Evolutionary conservation across 345 rosid genomes (phyloP), one percentile per base, ranked within the genome.

Genomic region (Acer negundo): DNA sequence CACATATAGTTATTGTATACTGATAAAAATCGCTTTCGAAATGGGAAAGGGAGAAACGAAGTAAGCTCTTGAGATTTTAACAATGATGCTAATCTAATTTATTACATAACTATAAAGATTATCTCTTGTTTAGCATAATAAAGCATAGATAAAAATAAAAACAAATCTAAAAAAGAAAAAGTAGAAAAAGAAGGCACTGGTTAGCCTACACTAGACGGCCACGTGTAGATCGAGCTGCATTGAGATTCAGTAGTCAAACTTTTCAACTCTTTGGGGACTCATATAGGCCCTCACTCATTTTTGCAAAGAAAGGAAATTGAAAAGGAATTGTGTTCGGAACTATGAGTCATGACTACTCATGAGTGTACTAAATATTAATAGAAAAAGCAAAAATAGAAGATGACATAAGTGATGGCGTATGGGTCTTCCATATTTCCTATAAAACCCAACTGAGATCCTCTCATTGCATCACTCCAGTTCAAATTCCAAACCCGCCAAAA

Each of bases 11-110:
- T 49, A 49, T 49, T 49, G 16, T 2, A 11, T 49, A 3, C 4
- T 13, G 55, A 3, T 49, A 53, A 15, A 16, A 16, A 16, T 53
- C n/a, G 58, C 47, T 16, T 46, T 22, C 42, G 38, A 24, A 19
- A 38, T 23, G 44, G 59, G 77, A 74, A 74, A 74, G 24, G 42
- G 77, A 47, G 62, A 74, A 49, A 69, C 10, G 1, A 17, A 0
- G 58, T 53, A 53, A 1, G n/a, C 58, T n/a, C 58, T 2, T 53
- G n/a, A 53, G 56, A 51, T 16, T 51, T 15, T 11, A 51, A 51
- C 17, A 51, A n/a, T 51, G 56, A 49, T 31, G 35, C 35, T 31
- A 31, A 31, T 31, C 4, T 31, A 31, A 31, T 31, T 31, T 31
- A 5, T 31, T 31, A 31, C 0, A 1, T 7, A 42, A 44, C 49